phyloP scores from a whole-genome alignment of 805 yeast genomes.

The Naumovozyma baii region DNA sequence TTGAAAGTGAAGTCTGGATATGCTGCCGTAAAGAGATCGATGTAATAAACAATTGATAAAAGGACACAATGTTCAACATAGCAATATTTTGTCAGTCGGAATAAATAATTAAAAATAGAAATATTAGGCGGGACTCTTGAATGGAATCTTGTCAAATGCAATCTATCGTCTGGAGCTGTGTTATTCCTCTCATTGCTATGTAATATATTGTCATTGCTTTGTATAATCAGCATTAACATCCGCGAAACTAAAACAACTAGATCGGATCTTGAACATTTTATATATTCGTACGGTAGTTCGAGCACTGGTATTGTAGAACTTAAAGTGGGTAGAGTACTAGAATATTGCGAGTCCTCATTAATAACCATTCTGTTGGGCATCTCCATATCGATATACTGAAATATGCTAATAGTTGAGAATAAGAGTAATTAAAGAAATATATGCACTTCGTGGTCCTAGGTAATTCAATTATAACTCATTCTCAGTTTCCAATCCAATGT shows the following conservation, averaged over 20 bases:
- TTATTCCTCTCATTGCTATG: constrained; percentile 24
- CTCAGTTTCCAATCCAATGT: no score
- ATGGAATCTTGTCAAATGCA: constrained; percentile 72
- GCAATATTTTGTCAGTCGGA: constrained; percentile 73
- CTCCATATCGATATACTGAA: neutral
- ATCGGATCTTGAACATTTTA: constrained; percentile 60
- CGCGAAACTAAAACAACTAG: constrained; percentile 63
- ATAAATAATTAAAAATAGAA: constrained; percentile 65
- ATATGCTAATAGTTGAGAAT: no score
- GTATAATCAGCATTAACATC: constrained; percentile 68
- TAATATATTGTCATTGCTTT: constrained; percentile 49
- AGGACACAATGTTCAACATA: constrained; percentile 76
- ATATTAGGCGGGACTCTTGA: constrained; percentile 88
- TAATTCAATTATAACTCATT: neutral
- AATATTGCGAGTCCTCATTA: neutral
- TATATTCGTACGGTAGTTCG: neutral
- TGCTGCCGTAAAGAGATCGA: constrained; percentile 70
- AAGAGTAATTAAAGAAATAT: no score
- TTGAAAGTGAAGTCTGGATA: constrained; percentile 76
- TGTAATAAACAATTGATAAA: constrained; percentile 76
- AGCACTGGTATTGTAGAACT: neutral
- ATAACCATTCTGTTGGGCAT: neutral
- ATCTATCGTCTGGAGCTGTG: neutral
- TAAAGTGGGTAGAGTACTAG: neutral
- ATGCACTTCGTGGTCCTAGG: no score